Conservation (phyloP, 352 stramenopile species). For the Globisporangium canariense region DNA sequence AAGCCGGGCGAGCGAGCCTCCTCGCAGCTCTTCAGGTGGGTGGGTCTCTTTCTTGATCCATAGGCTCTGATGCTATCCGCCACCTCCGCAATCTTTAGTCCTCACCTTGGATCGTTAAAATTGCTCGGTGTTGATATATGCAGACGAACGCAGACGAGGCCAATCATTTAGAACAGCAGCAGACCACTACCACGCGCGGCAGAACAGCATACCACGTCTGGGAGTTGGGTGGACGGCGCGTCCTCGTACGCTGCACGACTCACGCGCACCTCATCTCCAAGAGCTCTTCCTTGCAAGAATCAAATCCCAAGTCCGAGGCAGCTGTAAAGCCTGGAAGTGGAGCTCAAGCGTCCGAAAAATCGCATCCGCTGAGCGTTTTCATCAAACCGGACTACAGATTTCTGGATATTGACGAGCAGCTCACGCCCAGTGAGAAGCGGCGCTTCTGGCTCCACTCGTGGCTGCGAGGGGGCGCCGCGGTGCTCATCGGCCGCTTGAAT, state of each 20-base stretch:
- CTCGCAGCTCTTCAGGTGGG: slow-evolving; percentile 32
- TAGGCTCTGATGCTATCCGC: too few species aligned
- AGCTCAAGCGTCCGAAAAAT: slow-evolving; percentile 2
- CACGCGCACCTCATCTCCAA: slow-evolving; percentile 21
- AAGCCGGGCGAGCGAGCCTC: slow-evolving; percentile 23
- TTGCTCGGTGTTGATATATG: neutral
- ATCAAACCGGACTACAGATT: slow-evolving; percentile 66
- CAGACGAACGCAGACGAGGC: slow-evolving; percentile 4
- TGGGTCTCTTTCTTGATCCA: too few species aligned
- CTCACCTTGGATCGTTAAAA: too few species aligned
- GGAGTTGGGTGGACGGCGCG: slow-evolving; percentile 43
- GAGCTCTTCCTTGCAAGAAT: neutral
- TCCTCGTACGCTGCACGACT: slow-evolving; percentile 60
- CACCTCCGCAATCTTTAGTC: too few species aligned
- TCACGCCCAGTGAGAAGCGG: slow-evolving; percentile 57
- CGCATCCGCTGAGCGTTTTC: slow-evolving; percentile 50
- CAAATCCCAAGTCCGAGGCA: neutral
- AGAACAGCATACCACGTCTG: slow-evolving; percentile 64
- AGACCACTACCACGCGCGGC: neutral
- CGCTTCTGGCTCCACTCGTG: slow-evolving; percentile 77
- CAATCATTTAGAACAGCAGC: neutral
- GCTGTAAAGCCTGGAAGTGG: neutral
- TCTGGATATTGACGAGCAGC: slow-evolving; percentile 47
- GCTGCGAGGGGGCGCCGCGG: slow-evolving; percentile 54
- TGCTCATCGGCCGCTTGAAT: slow-evolving; percentile 49